A percentile compares a stretch with the other conserved stretches of the same genome.
These are phyloP conservation scores for Oleoguttula mirabilis DNA, from an alignment of 495 filamentous ascomycete genomes.

Conservation along the genomic window DNA sequence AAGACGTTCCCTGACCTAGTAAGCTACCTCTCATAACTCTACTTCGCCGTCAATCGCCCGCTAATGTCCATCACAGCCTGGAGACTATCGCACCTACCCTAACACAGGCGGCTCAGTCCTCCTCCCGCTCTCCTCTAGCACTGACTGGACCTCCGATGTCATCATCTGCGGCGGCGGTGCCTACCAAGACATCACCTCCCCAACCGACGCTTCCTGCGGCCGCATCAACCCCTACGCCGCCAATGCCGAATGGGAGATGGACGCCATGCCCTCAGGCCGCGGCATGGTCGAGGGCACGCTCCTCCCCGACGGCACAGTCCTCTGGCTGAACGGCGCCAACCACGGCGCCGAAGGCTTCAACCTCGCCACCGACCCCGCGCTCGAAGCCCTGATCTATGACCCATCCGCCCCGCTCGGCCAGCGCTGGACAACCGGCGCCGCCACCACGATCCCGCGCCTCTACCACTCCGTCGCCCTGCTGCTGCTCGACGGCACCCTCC, in stretches of 20 bases:
- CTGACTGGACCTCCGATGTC: conserved; percentile 42
- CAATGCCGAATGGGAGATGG: conserved; percentile 48
- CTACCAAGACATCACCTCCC: conserved; percentile 49
- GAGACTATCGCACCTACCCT: conserved; percentile 50
- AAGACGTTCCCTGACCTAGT: conserved; percentile 41
- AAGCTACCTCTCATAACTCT: background rate
- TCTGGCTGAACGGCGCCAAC: conserved; percentile 48
- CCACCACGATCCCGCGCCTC: conserved; percentile 40
- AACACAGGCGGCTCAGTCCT: conserved; percentile 51
- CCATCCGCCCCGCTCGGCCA: conserved; percentile 37
- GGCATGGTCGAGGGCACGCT: conserved; percentile 49
- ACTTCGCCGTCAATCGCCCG: no score
- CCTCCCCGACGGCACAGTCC: conserved; percentile 48
- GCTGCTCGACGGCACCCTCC: conserved; percentile 46
- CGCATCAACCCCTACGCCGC: conserved; percentile 42
- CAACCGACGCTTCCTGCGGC: conserved; percentile 48
- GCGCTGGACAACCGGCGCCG: conserved; percentile 41
- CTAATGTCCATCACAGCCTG: conserved; percentile 25
- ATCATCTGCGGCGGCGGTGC: conserved; percentile 53
- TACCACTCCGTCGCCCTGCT: conserved; percentile 49
- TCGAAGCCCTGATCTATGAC: conserved; percentile 48
- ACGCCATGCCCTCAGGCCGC: conserved; percentile 50
- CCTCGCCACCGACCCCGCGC: conserved; percentile 39
- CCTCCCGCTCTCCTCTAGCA: conserved; percentile 41
- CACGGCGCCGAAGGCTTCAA: conserved; percentile 49